These are phyloP conservation scores for Hypoxylon sp. DNA, from an alignment of 2,329 filamentous ascomycete species.

Conservation along the genomic window DNA sequence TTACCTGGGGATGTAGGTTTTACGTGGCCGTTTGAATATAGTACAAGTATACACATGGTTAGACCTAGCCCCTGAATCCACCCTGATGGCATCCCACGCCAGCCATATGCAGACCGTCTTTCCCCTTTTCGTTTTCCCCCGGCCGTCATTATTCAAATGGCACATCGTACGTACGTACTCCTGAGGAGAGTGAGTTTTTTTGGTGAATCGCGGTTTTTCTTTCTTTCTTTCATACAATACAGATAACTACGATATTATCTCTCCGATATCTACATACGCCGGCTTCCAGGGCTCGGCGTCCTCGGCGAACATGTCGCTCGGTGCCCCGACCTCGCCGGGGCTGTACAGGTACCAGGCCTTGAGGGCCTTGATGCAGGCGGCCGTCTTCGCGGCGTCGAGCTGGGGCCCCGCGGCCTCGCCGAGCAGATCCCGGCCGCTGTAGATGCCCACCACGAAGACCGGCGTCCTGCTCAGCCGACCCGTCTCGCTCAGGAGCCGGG, in stretches of 20 bases:
- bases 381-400: slow-evolving; percentile 77
- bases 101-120: slow-evolving; percentile 6
- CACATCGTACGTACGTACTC: slow-evolving; percentile 10
- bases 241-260: slow-evolving; percentile 62
- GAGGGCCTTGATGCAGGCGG: slow-evolving; percentile 84
- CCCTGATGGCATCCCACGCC: slow-evolving; percentile 16
- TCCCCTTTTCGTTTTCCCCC: background rate
- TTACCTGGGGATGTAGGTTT: slow-evolving; percentile 1
- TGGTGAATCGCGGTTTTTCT: too few species aligned
- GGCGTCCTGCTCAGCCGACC: slow-evolving; percentile 84
- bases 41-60: slow-evolving; percentile 35
- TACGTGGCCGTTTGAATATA: slow-evolving; percentile 25
- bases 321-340: slow-evolving; percentile 72
- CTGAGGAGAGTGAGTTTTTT: too few species aligned
- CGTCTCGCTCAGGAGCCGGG: slow-evolving; percentile 88
- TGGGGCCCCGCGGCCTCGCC: slow-evolving; percentile 87
- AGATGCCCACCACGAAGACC: slow-evolving; percentile 94
- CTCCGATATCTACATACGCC: slow-evolving; percentile 74
- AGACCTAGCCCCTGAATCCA: slow-evolving; percentile 18
- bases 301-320: slow-evolving; percentile 73
- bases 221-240: too few species aligned
- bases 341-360: slow-evolving; percentile 98
- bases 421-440: slow-evolving; percentile 87
- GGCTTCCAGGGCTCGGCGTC: slow-evolving; percentile 71
- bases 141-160: slow-evolving; percentile 18